Conservation (phyloP, 1,139 yeast genomes). For the Scheffersomyces parashehatae region DNA sequence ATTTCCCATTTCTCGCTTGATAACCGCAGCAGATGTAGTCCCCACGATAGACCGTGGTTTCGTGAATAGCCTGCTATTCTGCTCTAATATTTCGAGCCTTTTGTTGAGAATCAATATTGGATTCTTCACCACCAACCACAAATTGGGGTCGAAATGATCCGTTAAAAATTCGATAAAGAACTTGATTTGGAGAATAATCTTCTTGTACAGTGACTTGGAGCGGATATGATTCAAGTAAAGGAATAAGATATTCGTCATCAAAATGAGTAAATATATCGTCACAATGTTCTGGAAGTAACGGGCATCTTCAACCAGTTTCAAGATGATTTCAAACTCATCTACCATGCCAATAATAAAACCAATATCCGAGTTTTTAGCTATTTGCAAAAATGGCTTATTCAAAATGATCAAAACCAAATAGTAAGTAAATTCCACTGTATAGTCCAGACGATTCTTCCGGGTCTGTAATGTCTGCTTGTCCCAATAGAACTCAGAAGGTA, state of each 20-base stretch:
- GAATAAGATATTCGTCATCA: constrained; percentile 1
- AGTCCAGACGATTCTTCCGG: background rate
- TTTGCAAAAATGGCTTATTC: constrained; percentile 3
- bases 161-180: background rate
- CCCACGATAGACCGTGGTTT: background rate
- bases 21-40: background rate
- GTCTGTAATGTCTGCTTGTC: background rate
- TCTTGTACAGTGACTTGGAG: background rate
- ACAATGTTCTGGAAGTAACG: background rate
- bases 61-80: background rate
- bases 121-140: constrained; percentile 1
- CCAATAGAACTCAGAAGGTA: background rate
- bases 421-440: background rate
- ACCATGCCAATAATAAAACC: background rate
- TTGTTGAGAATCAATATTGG: background rate
- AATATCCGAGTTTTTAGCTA: background rate
- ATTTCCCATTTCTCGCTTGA: background rate
- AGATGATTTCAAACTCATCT: background rate
- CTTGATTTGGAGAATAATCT: background rate
- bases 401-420: constrained; percentile 1
- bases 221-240: constrained; percentile 1
- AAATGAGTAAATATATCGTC: constrained; percentile 1
- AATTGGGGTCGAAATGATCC: background rate
- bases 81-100: background rate
- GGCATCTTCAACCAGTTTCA: background rate